phyloP scores from a whole-genome alignment of 192 early-diverging fungal genomes.

The Thamnidium elegans region DNA sequence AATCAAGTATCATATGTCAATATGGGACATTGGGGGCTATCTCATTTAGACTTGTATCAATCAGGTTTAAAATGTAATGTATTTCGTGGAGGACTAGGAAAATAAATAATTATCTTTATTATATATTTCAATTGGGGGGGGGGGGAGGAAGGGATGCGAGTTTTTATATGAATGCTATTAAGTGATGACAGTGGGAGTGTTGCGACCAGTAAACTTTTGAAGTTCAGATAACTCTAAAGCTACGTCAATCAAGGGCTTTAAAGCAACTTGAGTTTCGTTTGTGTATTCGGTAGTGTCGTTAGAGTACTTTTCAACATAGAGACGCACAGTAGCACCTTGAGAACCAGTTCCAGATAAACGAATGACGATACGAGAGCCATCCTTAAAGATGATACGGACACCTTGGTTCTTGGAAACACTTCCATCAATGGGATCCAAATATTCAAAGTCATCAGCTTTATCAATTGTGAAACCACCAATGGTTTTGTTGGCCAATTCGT shows the following conservation, averaged over 20 bases:
- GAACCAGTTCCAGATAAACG: slow-evolving; percentile 92
- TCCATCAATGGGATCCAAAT: slow-evolving; percentile 90
- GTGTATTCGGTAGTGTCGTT: slow-evolving; percentile 56
- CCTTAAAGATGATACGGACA: slow-evolving; percentile 86
- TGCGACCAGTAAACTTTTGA: slow-evolving; percentile 79
- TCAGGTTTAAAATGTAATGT: slow-evolving; percentile 23
- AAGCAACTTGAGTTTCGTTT: slow-evolving; percentile 75
- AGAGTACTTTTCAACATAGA: slow-evolving; percentile 94
- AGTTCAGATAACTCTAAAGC: slow-evolving; percentile 77
- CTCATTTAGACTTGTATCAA: slow-evolving; percentile 18
- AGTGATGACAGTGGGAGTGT: slow-evolving; percentile 88
- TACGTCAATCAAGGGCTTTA: slow-evolving; percentile 83
- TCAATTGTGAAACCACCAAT: slow-evolving; percentile 67
- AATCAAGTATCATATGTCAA: slow-evolving; percentile 20
- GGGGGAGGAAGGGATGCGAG: too few species aligned
- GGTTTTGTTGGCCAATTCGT: slow-evolving; percentile 58
- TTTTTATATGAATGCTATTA: too few species aligned
- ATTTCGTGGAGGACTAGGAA: slow-evolving; percentile 28
- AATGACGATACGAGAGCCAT: slow-evolving; percentile 89
- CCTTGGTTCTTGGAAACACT: slow-evolving; percentile 84
- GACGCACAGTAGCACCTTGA: slow-evolving; percentile 92
- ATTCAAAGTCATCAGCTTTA: slow-evolving; percentile 85
- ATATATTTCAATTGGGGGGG: too few species aligned
- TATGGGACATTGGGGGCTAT: slow-evolving; percentile 25
- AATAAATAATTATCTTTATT: neutral